Evolutionary conservation across 2,329 filamentous ascomycete species (phyloP).

Genomic region (Xylaria sp.): DNA sequence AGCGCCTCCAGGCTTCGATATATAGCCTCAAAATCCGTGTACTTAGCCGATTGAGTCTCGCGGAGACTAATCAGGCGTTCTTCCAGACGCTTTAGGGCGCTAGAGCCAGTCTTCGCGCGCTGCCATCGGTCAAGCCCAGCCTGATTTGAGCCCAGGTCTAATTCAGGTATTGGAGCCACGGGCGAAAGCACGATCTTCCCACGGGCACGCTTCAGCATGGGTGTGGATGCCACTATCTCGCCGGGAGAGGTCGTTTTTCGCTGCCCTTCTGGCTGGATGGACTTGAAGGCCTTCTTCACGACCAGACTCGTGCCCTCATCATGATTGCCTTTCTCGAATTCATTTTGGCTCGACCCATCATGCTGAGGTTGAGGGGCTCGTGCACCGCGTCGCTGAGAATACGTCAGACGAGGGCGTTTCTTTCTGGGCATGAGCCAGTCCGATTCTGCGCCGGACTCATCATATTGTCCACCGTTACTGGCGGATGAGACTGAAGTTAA

Average conservation of each 20-base stretch:
- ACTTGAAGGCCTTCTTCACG: constrained; percentile 36
- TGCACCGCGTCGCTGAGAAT: constrained; percentile 43
- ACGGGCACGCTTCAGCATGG: constrained; percentile 46
- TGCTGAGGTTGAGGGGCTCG: constrained; percentile 7
- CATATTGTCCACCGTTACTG: background rate
- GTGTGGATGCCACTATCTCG: constrained; percentile 45
- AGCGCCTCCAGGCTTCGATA: constrained; percentile 57
- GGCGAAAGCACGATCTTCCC: constrained; percentile 42
- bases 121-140: constrained; percentile 13
- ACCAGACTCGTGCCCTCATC: constrained; percentile 11
- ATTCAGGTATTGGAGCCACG: constrained; percentile 8
- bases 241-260: constrained; percentile 33
- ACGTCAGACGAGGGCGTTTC: constrained; percentile 48
- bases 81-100: constrained; percentile 44
- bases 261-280: constrained; percentile 28
- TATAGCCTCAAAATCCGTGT: constrained; percentile 57
- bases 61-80: constrained; percentile 51
- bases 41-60: constrained; percentile 44
- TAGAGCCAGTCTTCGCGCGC: constrained; percentile 25
- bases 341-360: background rate
- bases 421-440: constrained; percentile 45
- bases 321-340: constrained; percentile 1
- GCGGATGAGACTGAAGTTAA: constrained; percentile 3
- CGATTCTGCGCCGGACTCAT: constrained; percentile 26
- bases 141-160: constrained; percentile 13